Conservation (phyloP, 2,329 filamentous ascomycete genomes). For the Talaromyces rugulosus region DNA sequence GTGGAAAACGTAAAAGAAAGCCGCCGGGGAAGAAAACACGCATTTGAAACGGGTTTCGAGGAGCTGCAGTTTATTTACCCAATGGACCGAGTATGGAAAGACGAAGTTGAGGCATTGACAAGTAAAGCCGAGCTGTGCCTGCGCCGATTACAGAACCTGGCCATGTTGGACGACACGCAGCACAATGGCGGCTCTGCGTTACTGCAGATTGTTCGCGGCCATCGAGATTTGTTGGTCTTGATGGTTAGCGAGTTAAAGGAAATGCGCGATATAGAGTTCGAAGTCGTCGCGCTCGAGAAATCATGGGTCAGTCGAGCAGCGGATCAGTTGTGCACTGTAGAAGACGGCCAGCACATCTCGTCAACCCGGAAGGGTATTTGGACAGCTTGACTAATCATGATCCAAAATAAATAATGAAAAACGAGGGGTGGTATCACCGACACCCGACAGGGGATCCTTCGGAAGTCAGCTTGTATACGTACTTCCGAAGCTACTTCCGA, state of each 20-base stretch:
- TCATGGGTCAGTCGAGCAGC: conserved; percentile 28
- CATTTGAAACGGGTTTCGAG: neutral
- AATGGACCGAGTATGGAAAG: conserved; percentile 30
- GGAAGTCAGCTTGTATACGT: too few relatives aligned
- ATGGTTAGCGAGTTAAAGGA: conserved; percentile 35
- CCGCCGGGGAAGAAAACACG: conserved; percentile 1
- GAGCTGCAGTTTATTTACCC: conserved; percentile 30
- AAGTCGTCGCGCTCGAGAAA: conserved; percentile 31
- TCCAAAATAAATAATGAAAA: too few relatives aligned
- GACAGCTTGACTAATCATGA: neutral
- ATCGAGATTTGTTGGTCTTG: conserved; percentile 26
- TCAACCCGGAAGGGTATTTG: conserved; percentile 7
- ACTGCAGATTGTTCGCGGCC: conserved; percentile 22
- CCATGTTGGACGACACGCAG: conserved; percentile 25
- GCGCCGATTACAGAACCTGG: conserved; percentile 33
- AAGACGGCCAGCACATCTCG: conserved; percentile 3
- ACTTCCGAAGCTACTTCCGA: too few relatives aligned
- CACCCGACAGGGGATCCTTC: too few relatives aligned
- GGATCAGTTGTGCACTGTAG: conserved; percentile 18
- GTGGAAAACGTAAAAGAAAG: conserved; percentile 22
- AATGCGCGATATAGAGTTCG: conserved; percentile 32
- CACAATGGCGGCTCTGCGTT: conserved; percentile 20
- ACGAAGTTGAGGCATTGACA: conserved; percentile 25
- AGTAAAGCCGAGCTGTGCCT: conserved; percentile 31
- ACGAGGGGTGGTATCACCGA: too few relatives aligned